Evolutionary conservation across 495 filamentous ascomycete species (phyloP), one percentile per base, ranked within the genome.

Genomic region (Podospora didyma): DNA sequence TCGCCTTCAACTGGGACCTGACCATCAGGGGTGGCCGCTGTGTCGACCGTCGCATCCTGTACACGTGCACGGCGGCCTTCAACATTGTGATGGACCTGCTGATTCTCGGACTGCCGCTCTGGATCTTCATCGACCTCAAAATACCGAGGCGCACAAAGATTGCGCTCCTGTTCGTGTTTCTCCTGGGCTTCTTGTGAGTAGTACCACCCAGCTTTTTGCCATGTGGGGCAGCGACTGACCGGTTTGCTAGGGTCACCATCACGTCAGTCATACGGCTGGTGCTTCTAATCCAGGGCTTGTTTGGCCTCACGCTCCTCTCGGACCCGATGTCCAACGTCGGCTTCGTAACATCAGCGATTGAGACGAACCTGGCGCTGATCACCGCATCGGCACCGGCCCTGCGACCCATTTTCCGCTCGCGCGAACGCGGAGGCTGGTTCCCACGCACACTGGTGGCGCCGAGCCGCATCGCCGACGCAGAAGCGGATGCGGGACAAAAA

Each of bases 321-420:
- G 67, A 71, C 41, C 57, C 63, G 2, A 64, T 55, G 11, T 64
- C 67, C 57, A 63, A 70, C 52, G 75, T 82, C 41, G 75, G 77
- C 10, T 81, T 80, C 62, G 69, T 73, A 44, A 78, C 72, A 23
- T 81, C 77, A 0, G 79, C 70, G 41, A 70, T 84, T 21, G 81
- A 83, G 64, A 76, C 75, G 4, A 82, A 83, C 64, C 66, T 83
- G 7, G 81, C 79, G 3, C 68, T 82, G 47, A 73, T 83, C 23
- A 78, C 79, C 11, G 79, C 79, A 11, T 82, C 71, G 11, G 71
- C 68, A 0, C 75, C 75, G 0, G 73, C 74, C 0, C 51, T 77
- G 14, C 59, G 73, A n/a, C 72, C 73, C 3, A 63, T 79, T 26
- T 66, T 77, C 51, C 69, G 70, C 46, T 51, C 56, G 6, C 50